Evolutionary conservation across 257 asterid species (phyloP).

Genomic region (Galeopsis tetrahit): DNA sequence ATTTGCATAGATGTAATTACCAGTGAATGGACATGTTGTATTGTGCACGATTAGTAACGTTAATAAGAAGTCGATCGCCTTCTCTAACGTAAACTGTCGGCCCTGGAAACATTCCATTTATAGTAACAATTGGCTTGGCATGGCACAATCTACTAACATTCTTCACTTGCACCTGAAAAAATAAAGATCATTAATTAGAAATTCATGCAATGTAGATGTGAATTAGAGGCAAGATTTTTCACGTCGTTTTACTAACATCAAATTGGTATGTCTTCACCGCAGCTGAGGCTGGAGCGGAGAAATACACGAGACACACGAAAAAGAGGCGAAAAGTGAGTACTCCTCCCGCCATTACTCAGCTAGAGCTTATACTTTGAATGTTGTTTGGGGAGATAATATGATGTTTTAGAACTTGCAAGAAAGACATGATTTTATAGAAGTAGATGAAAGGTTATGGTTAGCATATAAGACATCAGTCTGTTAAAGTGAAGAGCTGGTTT

Average conservation of each 20-base stretch:
- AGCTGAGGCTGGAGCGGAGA: conserved; percentile 38
- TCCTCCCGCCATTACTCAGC: conserved; percentile 28
- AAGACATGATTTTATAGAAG: conserved; percentile 33
- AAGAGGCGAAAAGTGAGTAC: conserved; percentile 14
- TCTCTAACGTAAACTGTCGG: conserved; percentile 61
- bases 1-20: conserved; percentile 17
- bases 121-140: conserved; percentile 55
- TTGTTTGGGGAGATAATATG: neutral
- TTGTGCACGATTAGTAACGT: conserved; percentile 52
- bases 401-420: neutral
- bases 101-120: conserved; percentile 64
- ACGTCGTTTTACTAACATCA: conserved; percentile 31
- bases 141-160: conserved; percentile 58
- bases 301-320: conserved; percentile 24
- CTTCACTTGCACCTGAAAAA: conserved; percentile 49
- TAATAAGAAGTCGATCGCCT: conserved; percentile 53
- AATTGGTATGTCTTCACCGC: conserved; percentile 49
- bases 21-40: conserved; percentile 68
- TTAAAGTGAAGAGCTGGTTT: conserved; percentile 33
- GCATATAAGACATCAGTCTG: conserved; percentile 43
- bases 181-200: neutral
- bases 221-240: neutral
- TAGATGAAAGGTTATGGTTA: conserved; percentile 31
- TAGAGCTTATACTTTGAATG: neutral
- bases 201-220: neutral